Conservation (phyloP, 1,139 yeast genomes). For the Magnusiomyces suaveolens region DNA sequence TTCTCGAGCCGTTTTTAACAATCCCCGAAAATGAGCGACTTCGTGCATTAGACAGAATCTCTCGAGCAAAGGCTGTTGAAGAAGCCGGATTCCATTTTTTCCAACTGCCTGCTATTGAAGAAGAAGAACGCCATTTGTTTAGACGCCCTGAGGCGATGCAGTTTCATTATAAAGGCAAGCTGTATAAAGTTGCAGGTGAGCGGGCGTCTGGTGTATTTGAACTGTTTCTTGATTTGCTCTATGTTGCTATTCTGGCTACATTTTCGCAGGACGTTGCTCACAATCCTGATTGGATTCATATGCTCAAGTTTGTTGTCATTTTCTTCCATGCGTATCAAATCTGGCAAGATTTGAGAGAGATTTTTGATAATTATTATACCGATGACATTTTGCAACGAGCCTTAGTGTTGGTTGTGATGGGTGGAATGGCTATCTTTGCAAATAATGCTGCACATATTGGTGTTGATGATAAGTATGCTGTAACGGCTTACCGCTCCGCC, state of each 20-base stretch:
- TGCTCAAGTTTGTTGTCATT: slow-evolving; percentile 42
- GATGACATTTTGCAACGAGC: slow-evolving; percentile 51
- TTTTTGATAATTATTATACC: slow-evolving; percentile 54
- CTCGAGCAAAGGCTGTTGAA: slow-evolving; percentile 10
- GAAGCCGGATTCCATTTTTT: slow-evolving; percentile 14
- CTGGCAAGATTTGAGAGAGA: slow-evolving; percentile 57
- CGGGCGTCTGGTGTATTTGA: slow-evolving; percentile 46
- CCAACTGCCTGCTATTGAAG: slow-evolving; percentile 10
- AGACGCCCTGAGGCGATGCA: slow-evolving; percentile 52
- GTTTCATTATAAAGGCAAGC: slow-evolving; percentile 48
- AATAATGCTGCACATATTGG: slow-evolving; percentile 41
- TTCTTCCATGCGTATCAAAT: slow-evolving; percentile 54
- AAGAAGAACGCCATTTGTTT: slow-evolving; percentile 22
- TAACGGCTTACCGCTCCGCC: slow-evolving; percentile 10
- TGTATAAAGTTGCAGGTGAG: slow-evolving; percentile 50
- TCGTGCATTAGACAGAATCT: slow-evolving; percentile 12
- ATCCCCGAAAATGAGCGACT: slow-evolving; percentile 5
- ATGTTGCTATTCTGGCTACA: slow-evolving; percentile 56
- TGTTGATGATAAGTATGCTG: slow-evolving; percentile 22
- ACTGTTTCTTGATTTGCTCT: slow-evolving; percentile 52
- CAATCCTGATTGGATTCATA: slow-evolving; percentile 40
- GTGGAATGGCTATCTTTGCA: slow-evolving; percentile 43
- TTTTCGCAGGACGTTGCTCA: slow-evolving; percentile 49
- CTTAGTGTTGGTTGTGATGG: slow-evolving; percentile 47
- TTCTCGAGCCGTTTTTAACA: background rate